phyloP scores from a whole-genome alignment of 1,284 basidiomycete genomes.

The Trametes versicolor region DNA sequence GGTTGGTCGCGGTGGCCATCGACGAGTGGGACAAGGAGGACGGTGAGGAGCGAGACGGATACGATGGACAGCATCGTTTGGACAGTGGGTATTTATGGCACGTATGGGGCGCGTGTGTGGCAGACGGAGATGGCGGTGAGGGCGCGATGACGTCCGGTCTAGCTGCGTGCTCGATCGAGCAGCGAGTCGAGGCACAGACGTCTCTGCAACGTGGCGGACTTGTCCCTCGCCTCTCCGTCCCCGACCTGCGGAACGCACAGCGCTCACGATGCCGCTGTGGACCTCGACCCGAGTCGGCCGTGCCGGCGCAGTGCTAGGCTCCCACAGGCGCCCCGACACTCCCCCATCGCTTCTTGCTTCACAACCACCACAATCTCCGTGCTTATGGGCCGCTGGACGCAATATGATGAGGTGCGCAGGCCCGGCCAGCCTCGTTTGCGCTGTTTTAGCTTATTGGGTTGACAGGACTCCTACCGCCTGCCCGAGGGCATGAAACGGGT shows the following conservation, averaged over 20 bases:
- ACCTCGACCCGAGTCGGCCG: slow-evolving; percentile 26
- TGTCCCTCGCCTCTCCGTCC: not conserved
- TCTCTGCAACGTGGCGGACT: not conserved
- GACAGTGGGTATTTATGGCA: slow-evolving; percentile 26
- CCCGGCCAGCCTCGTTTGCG: slow-evolving; percentile 10
- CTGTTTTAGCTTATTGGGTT: slow-evolving; percentile 1
- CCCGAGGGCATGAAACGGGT: slow-evolving; percentile 54
- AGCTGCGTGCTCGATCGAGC: slow-evolving; percentile 8
- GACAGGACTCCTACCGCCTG: slow-evolving; percentile 51
- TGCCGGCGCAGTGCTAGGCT: slow-evolving; percentile 20
- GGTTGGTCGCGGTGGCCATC: slow-evolving; percentile 39
- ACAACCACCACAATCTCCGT: slow-evolving; percentile 24
- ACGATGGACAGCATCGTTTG: not conserved
- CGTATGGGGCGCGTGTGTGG: not conserved
- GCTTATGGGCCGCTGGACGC: slow-evolving; percentile 52
- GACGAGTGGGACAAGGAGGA: not conserved
- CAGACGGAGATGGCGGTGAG: slow-evolving; percentile 11
- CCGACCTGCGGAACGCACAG: slow-evolving; percentile 3
- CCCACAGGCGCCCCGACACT: slow-evolving; percentile 16
- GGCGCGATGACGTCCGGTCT: slow-evolving; percentile 14
- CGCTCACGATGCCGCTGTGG: slow-evolving; percentile 9
- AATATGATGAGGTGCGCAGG: slow-evolving; percentile 50
- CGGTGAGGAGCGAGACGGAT: slow-evolving; percentile 1
- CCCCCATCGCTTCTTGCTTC: slow-evolving; percentile 24
- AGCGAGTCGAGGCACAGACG: slow-evolving; percentile 11